Percentiles rank a stretch among this genome's conserved stretches.
Evolutionary conservation across 768 basidiomycete species (phyloP).

Genomic region (Pulveroboletus sp.): DNA sequence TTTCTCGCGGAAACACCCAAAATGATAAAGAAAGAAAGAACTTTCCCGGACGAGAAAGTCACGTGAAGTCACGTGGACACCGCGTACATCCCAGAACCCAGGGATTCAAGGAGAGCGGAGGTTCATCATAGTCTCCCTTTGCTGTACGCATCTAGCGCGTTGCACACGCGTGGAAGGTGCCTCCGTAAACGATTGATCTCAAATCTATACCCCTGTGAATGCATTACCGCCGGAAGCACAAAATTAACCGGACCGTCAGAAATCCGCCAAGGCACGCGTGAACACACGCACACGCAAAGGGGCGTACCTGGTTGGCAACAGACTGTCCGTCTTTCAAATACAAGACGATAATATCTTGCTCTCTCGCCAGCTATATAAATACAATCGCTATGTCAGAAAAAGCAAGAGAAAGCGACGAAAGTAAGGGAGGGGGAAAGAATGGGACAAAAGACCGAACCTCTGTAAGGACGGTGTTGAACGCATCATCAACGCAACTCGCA

Average conservation of each 20-base stretch:
- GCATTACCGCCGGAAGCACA: not conserved
- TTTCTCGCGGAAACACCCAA: no score
- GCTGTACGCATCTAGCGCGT: conserved; percentile 16
- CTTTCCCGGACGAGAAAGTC: no score
- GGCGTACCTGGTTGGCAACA: conserved; percentile 4
- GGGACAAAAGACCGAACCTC: conserved; percentile 6
- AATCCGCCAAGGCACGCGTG: no score
- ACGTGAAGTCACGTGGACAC: no score
- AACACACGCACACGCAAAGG: no score
- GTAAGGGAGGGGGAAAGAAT: not conserved
- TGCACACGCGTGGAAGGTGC: conserved; percentile 11
- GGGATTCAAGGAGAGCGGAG: no score
- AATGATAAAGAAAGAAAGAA: no score
- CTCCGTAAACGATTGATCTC: conserved; percentile 17
- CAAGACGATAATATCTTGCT: conserved; percentile 15
- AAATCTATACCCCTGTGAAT: conserved; percentile 8
- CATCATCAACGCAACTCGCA: not conserved
- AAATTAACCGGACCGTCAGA: no score
- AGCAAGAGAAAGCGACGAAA: no score
- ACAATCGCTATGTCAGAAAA: not conserved
- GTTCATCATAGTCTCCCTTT: conserved; percentile 10
- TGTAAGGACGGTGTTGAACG: conserved; percentile 6
- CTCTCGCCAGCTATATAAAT: conserved; percentile 10
- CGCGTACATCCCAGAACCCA: no score
- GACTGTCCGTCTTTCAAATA: conserved; percentile 21